These are phyloP conservation scores for Boletus fagicola DNA, from an alignment of 768 basidiomycete species.

Conservation along the genomic window DNA sequence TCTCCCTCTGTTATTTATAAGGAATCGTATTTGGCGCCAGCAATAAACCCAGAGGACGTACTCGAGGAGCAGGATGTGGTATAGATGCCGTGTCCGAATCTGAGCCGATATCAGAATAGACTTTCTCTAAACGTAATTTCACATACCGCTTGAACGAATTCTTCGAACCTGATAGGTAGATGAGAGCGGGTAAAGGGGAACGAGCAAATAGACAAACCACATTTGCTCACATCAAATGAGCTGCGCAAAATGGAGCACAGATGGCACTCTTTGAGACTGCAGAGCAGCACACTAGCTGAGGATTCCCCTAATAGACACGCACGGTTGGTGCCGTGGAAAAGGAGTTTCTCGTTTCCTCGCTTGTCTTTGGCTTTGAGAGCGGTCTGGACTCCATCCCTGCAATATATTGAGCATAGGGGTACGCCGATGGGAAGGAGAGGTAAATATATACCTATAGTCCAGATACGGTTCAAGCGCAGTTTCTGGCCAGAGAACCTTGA, in stretches of 20 bases:
- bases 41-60: slow-evolving; percentile 28
- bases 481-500: slow-evolving; percentile 49
- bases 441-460: slow-evolving; percentile 41
- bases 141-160: slow-evolving; percentile 52
- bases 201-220: slow-evolving; percentile 41
- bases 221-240: slow-evolving; percentile 59
- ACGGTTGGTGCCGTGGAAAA: slow-evolving; percentile 69
- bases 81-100: slow-evolving; percentile 72
- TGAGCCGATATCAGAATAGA: slow-evolving; percentile 18
- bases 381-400: slow-evolving; percentile 29
- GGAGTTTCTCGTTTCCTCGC: slow-evolving; percentile 51
- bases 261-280: slow-evolving; percentile 48
- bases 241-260: slow-evolving; percentile 56
- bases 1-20: slow-evolving; percentile 53
- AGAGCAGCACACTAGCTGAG: slow-evolving; percentile 44
- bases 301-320: slow-evolving; percentile 58
- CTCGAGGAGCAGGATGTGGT: slow-evolving; percentile 66
- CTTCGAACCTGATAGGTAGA: slow-evolving; percentile 43
- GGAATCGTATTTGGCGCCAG: neutral
- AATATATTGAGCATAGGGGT: slow-evolving; percentile 4
- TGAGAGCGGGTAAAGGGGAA: slow-evolving; percentile 8
- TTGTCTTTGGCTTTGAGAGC: slow-evolving; percentile 27
- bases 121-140: neutral
- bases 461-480: slow-evolving; percentile 44
- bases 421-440: slow-evolving; percentile 21